Base-by-base conservation (phyloP, 2,329 filamentous ascomycete genomes). In the Fusarium sororula region DNA sequence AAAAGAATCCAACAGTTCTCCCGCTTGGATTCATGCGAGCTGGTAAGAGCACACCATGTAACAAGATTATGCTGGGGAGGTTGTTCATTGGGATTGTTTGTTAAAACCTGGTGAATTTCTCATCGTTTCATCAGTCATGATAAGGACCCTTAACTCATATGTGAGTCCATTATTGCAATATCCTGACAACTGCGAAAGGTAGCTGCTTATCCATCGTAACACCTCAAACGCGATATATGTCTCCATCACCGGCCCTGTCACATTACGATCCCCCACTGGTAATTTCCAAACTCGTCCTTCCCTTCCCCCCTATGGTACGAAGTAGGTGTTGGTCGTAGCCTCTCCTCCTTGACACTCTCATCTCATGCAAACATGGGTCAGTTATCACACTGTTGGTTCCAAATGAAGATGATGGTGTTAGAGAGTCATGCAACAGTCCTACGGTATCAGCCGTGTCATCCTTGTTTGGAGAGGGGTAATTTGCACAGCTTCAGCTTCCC, bases 341-440 rank as follows among this genome's bases (percentile, higher is more conserved):
- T 35, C 18, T 57, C 30, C 47, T 64, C 24, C 30, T 55, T 60
- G 58, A 28, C 24, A 30, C 32, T 30, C 20, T 39, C 24, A 38
- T 30, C 30, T 44, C 44, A 65, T 59, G 38, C 53, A 60, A 44
- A 30, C 39, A 47, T 50, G 54, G 38, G 6, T 48, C 10, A 38
- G 10, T 35, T 28, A 44, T 62, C 47, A 74, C 50, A 41, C 48
- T 48, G 41, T 39, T 38, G 48, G 55, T 39, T 47, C 26, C 38
- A 38, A 55, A 39, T 12, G 56, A 58, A 58, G 37, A 55, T 47
- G 63, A 30, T 42, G 35, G 38, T 41, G 45, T 45, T 32, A 37
- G 45, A 56, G 42, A 50, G 32, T 66, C 63, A 74, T 66, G 54
- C 60, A 63, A 68, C 22, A 69, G 61, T 62, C 44, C 56, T 57